A percentile compares a stretch with the other conserved stretches of the same genome.
These are phyloP conservation scores for Nakataea oryzae DNA, from an alignment of 2,329 filamentous ascomycete genomes.

Conservation along the genomic window DNA sequence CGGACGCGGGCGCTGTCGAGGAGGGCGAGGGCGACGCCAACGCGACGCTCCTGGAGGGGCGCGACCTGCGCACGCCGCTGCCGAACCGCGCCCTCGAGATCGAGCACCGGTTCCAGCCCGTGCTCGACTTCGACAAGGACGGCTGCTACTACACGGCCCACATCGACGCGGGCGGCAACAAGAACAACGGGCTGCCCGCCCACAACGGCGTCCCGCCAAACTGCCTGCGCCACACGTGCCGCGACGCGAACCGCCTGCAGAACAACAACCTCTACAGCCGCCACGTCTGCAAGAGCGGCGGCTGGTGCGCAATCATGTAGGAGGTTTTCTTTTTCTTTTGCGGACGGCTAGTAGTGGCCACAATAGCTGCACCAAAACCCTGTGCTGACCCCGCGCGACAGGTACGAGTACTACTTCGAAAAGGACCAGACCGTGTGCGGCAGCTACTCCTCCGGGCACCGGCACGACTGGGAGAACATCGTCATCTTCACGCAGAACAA, in stretches of 20 bases:
- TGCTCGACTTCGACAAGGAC: background rate
- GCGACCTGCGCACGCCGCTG: background rate
- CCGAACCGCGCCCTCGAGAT: background rate
- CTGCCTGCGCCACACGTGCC: slow-evolving; percentile 13
- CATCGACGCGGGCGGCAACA: background rate
- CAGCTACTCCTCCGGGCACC: slow-evolving; percentile 17
- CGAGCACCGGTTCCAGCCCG: background rate
- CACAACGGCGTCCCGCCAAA: background rate
- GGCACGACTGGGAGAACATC: slow-evolving; percentile 28
- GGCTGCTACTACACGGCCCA: background rate
- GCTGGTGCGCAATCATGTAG: no score
- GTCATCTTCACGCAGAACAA: slow-evolving; percentile 19
- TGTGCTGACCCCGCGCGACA: no score
- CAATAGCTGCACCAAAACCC: no score
- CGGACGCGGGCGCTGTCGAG: no score
- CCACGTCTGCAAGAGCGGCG: no score
- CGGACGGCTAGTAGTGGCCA: no score
- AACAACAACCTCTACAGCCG: slow-evolving; percentile 29
- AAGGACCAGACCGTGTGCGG: slow-evolving; percentile 28
- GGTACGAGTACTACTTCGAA: slow-evolving; percentile 36
- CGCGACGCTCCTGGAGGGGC: no score
- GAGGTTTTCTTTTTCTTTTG: no score
- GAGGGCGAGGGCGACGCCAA: no score
- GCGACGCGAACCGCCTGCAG: slow-evolving; percentile 19
- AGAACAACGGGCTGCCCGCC: background rate